Percentiles rank a stretch among this genome's conserved stretches.
Conservation (phyloP, 805 yeast species). For the Lipomyces yamanashiensis region DNA sequence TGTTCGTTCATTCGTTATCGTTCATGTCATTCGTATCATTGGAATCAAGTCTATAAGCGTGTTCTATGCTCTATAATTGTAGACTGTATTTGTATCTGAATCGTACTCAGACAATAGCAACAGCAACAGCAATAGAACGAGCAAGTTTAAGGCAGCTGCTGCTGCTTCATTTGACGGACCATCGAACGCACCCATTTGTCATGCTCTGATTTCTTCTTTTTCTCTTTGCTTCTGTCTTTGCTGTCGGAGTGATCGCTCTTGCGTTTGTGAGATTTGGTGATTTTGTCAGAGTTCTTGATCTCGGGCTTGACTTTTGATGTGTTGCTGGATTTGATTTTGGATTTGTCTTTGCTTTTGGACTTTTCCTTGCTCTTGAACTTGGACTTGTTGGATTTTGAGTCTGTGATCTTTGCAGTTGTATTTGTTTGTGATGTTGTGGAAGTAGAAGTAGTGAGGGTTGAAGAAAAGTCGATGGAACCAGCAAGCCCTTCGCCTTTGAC, state of each 20-base stretch:
- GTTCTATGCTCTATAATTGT: too few relatives aligned
- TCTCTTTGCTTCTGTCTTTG: conserved; percentile 43
- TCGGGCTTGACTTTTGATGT: conserved; percentile 29
- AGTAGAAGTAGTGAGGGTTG: too few relatives aligned
- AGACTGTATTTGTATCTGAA: too few relatives aligned
- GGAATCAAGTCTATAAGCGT: too few relatives aligned
- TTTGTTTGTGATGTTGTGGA: too few relatives aligned
- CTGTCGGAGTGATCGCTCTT: conserved; percentile 41
- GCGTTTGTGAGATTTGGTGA: conserved; percentile 38
- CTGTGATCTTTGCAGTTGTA: too few relatives aligned
- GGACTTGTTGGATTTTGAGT: background rate
- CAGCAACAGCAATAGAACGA: background rate
- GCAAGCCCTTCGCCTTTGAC: conserved; percentile 82
- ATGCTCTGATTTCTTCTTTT: conserved; percentile 7
- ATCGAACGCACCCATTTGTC: conserved; percentile 25
- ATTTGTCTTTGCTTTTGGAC: background rate
- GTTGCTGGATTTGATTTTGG: background rate
- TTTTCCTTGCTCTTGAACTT: background rate
- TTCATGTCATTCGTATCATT: too few relatives aligned
- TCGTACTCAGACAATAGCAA: background rate
- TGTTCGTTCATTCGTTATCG: background rate
- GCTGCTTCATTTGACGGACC: conserved; percentile 24
- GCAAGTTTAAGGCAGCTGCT: background rate
- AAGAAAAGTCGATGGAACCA: conserved; percentile 57
- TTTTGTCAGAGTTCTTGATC: conserved; percentile 40